Evolutionary conservation across 139 green algal species (phyloP), one percentile per base, ranked within the genome.

Genomic region (Spirogloea muscicola): DNA sequence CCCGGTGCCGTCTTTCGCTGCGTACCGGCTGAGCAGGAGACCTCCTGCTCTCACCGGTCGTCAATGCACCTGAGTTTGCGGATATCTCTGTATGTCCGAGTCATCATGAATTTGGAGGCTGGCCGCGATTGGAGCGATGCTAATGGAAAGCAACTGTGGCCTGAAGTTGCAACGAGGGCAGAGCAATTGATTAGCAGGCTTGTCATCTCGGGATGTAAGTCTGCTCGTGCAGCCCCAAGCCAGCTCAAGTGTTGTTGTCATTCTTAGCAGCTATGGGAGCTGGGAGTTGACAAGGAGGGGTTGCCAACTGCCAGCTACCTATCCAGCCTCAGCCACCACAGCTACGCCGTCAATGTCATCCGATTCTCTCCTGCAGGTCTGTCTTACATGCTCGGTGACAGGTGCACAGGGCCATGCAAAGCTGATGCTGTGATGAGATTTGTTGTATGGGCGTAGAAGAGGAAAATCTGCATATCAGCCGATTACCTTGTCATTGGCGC

Each of bases 261-360:
- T n/a, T n/a, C 37, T 1, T 0, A 13, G 43, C 71, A 82, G 75
- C 1, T 82, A 16, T 82, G 75, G 74, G 0, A 91, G 40, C 46
- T 90, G 37, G 37, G 37, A 2, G 5, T 27, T 0, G 87, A 87
- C 6, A 80, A 70, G 1, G 79, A 91, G 43, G 89, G 88, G 6
- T 83, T 59, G 18, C 79, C 86, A 0, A 57, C n/a, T 0, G 90
- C 91, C n/a, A 44, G 79, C 44, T 89, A 90, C 68, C 4, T 85
- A 5, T 71, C 51, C 38, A 86, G 65, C 68, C 71, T 95, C 7
- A 82, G 62, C 0, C 82, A 82, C 0, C 91, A 96, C 75, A 81
- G 49, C 36, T 89, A 81, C 43, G 84, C 86, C 3, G 88, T 98
- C 60, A 98, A 98, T 84, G 89, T 85, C 76, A 83, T 97, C 6